Conservation (phyloP, 106 monocot species). For the Allium sativum region DNA sequence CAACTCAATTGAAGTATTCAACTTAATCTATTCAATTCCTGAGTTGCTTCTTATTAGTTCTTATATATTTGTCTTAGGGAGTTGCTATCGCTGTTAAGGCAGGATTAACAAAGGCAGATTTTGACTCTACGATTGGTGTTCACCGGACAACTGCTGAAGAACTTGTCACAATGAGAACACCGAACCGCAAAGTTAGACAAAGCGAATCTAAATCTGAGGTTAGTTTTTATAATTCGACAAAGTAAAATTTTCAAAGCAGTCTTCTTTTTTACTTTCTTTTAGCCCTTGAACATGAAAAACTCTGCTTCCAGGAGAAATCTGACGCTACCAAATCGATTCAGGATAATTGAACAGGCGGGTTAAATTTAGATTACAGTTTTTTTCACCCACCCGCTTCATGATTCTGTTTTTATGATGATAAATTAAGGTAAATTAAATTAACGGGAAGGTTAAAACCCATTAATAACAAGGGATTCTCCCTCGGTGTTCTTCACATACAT, state of each 20-base stretch:
- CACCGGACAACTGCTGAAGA: constrained; percentile 94
- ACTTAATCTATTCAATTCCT: constrained; percentile 1
- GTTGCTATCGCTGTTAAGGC: constrained; percentile 92
- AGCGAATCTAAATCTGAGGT: constrained; percentile 34
- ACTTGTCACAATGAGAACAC: constrained; percentile 90
- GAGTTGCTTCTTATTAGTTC: neutral
- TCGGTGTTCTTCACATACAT: constrained; percentile 48
- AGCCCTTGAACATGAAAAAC: neutral
- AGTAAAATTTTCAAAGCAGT: too few species aligned
- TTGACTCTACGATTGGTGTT: constrained; percentile 84
- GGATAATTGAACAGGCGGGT: constrained; percentile 23
- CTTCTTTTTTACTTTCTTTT: neutral
- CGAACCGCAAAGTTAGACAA: constrained; percentile 66
- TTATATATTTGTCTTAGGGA: constrained; percentile 42
- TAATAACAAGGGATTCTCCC: constrained; percentile 37
- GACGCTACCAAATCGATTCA: constrained; percentile 24
- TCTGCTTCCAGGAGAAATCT: neutral
- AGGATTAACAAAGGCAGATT: constrained; percentile 73
- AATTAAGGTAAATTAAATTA: constrained; percentile 32
- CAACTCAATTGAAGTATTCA: too few species aligned
- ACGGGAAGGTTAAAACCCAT: constrained; percentile 31
- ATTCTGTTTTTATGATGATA: constrained; percentile 8
- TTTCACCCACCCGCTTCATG: constrained; percentile 21
- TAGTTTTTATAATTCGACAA: constrained; percentile 7
- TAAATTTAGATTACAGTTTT: constrained; percentile 17